phyloP scores from a whole-genome alignment of 2,329 filamentous ascomycete genomes.

The Xylaria sp. region DNA sequence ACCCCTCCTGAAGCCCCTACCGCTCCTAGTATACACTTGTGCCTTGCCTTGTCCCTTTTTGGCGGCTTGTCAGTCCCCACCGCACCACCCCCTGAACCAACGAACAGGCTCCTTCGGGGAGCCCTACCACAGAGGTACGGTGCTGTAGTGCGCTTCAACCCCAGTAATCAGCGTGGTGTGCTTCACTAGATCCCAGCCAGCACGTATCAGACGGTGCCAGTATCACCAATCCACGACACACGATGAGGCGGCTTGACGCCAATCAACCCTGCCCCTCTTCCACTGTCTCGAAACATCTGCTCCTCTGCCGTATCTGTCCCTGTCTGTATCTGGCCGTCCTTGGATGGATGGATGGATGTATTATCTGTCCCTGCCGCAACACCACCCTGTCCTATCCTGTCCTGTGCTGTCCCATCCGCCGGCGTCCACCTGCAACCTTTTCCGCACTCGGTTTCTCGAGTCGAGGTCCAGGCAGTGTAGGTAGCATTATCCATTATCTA shows the following conservation, averaged over 20 bases:
- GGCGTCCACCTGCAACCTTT: constrained; percentile 29
- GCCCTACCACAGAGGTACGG: not conserved
- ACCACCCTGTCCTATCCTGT: constrained; percentile 11
- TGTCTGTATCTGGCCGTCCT: not conserved
- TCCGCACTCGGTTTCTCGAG: constrained; percentile 33
- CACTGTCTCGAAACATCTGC: constrained; percentile 38
- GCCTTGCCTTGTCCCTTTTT: constrained; percentile 15
- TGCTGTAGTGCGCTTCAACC: not conserved
- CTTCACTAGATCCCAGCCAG: constrained; percentile 13
- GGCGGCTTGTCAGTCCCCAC: constrained; percentile 21
- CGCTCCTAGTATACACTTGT: constrained; percentile 11
- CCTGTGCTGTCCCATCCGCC: constrained; percentile 22
- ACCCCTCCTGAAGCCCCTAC: constrained; percentile 31
- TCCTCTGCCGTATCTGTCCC: constrained; percentile 20
- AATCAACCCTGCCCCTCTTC: constrained; percentile 41
- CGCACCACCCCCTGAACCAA: constrained; percentile 26
- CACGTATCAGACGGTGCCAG: constrained; percentile 24
- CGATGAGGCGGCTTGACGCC: constrained; percentile 34
- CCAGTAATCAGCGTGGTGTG: constrained; percentile 32
- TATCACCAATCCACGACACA: constrained; percentile 18
- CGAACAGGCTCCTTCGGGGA: constrained; percentile 16
- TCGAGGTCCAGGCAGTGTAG: constrained; percentile 14
- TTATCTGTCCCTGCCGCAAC: constrained; percentile 16
- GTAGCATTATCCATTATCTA: not conserved
- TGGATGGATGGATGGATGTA: too few relatives aligned